A percentile compares a stretch with the other conserved stretches of the same genome.
Evolutionary conservation across 2,329 filamentous ascomycete species (phyloP).

Genomic region (Fusarium circinatum): DNA sequence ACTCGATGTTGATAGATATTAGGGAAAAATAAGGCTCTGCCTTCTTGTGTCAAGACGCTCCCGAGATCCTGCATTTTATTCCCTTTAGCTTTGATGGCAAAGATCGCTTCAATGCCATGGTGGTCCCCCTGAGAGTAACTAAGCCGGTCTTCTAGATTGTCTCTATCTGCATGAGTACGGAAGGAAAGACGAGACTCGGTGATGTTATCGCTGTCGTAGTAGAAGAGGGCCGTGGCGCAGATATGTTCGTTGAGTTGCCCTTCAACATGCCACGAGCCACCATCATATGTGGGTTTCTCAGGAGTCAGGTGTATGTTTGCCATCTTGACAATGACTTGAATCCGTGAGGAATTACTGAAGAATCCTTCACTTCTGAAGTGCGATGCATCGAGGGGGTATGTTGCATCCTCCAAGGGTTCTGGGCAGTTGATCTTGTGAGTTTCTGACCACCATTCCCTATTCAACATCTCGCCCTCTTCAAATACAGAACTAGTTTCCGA

Average conservation of each 20-base stretch:
- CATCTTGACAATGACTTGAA: slow-evolving; percentile 73
- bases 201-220: slow-evolving; percentile 70
- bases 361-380: slow-evolving; percentile 43
- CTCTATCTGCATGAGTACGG: slow-evolving; percentile 51
- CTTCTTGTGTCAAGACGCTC: slow-evolving; percentile 55
- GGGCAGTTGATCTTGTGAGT: slow-evolving; percentile 16
- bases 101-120: slow-evolving; percentile 47
- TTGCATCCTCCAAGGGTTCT: background rate
- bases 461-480: background rate
- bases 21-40: slow-evolving; percentile 65
- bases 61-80: slow-evolving; percentile 54
- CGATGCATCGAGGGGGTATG: slow-evolving; percentile 13
- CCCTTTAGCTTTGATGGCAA: slow-evolving; percentile 44
- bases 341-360: slow-evolving; percentile 42
- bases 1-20: slow-evolving; percentile 64
- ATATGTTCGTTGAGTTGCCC: slow-evolving; percentile 71
- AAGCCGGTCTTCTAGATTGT: slow-evolving; percentile 41
- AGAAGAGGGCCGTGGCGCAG: slow-evolving; percentile 70
- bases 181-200: slow-evolving; percentile 62
- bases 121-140: slow-evolving; percentile 48
- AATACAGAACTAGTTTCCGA: background rate
- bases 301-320: slow-evolving; percentile 70
- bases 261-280: slow-evolving; percentile 66
- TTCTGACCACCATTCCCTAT: background rate
- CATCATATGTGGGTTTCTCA: slow-evolving; percentile 63